phyloP scores from a whole-genome alignment of 352 stramenopile genomes.

The Pythium folliculosum region DNA sequence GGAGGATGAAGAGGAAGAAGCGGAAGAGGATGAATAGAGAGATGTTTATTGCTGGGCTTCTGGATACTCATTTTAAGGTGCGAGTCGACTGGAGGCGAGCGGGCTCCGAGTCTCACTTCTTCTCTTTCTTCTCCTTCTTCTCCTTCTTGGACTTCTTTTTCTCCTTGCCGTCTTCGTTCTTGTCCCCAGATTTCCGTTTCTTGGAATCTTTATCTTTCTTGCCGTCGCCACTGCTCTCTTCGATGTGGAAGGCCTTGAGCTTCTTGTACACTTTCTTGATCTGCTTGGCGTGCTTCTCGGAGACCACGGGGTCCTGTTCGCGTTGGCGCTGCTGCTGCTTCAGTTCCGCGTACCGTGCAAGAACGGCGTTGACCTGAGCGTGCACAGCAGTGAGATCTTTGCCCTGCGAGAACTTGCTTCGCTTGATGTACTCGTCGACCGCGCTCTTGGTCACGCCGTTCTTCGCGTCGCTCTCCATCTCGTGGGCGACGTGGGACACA shows the following conservation, averaged over 20 bases:
- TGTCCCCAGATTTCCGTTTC: slow-evolving; percentile 43
- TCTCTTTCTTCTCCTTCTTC: slow-evolving; percentile 54
- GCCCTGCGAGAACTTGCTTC: slow-evolving; percentile 70
- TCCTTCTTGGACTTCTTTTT: slow-evolving; percentile 71
- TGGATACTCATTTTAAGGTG: too few species aligned
- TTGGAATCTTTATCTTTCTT: slow-evolving; percentile 75
- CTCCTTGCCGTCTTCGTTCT: slow-evolving; percentile 38
- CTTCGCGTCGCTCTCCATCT: slow-evolving; percentile 40
- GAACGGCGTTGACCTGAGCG: slow-evolving; percentile 40
- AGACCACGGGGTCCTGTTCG: slow-evolving; percentile 36
- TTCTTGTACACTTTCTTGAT: slow-evolving; percentile 88
- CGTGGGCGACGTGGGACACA: slow-evolving; percentile 54
- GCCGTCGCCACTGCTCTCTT: slow-evolving; percentile 38
- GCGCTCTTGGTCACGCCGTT: slow-evolving; percentile 35
- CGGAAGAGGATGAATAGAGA: slow-evolving; percentile 25
- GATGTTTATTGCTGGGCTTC: background rate
- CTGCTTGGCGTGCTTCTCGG: slow-evolving; percentile 52
- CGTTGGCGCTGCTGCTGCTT: slow-evolving; percentile 41
- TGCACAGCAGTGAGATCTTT: slow-evolving; percentile 44
- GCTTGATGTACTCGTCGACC: slow-evolving; percentile 62
- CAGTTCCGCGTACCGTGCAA: slow-evolving; percentile 33
- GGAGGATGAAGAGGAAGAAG: slow-evolving; percentile 38
- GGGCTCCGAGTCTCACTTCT: slow-evolving; percentile 17
- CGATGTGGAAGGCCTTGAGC: slow-evolving; percentile 81
- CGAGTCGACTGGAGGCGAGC: too few species aligned